These are phyloP conservation scores for Elsinoe arachidis DNA, from an alignment of 2,329 filamentous ascomycete genomes.

Conservation along the genomic window DNA sequence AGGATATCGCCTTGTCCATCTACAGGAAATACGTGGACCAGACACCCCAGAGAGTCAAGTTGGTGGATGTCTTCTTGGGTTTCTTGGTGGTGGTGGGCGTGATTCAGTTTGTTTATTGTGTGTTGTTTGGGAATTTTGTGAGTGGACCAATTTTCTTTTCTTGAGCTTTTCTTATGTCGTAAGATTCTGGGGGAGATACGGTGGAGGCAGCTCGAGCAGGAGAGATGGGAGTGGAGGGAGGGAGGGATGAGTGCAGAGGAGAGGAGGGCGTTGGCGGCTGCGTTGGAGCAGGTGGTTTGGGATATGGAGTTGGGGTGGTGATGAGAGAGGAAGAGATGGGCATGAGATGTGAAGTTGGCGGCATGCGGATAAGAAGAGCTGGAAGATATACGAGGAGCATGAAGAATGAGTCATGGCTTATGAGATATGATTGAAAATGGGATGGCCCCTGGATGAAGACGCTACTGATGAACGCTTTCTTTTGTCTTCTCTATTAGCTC, in stretches of 20 bases:
- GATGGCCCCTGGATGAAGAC: no score
- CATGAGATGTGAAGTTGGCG: neutral
- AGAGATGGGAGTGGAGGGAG: neutral
- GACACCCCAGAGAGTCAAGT: slow-evolving; percentile 84
- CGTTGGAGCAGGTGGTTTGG: slow-evolving; percentile 3
- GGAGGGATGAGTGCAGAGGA: neutral
- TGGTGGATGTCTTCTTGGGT: slow-evolving; percentile 82
- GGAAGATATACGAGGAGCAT: neutral
- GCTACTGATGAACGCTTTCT: neutral
- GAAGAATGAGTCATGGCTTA: neutral
- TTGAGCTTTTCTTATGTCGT: slow-evolving; percentile 6
- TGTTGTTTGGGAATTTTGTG: slow-evolving; percentile 90
- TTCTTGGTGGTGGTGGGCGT: slow-evolving; percentile 79
- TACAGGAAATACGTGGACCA: slow-evolving; percentile 69
- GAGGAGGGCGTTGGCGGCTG: neutral
- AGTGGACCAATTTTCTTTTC: slow-evolving; percentile 31
- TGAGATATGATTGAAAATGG: no score
- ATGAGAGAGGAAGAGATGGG: neutral
- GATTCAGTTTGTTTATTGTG: slow-evolving; percentile 90
- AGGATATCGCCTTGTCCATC: slow-evolving; percentile 59
- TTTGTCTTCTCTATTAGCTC: neutral
- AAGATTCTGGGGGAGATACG: neutral
- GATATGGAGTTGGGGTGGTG: slow-evolving; percentile 5
- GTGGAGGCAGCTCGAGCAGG: neutral
- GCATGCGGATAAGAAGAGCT: neutral